Evolutionary conservation across 306 rosid genomes (phyloP), one percentile per base, ranked within the genome.

Genomic region (Corylus heterophylla): DNA sequence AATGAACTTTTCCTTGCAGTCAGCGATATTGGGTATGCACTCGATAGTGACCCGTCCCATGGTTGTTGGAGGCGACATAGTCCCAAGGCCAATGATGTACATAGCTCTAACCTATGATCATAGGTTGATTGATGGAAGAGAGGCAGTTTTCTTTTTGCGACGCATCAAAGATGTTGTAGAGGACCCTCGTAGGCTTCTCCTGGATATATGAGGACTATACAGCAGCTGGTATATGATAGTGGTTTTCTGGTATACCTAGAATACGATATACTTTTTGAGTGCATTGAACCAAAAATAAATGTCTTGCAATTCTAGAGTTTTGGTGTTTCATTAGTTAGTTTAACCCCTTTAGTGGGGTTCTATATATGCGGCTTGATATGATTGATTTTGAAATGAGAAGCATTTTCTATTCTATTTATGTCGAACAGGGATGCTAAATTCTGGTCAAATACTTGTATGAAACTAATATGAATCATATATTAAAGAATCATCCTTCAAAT

Each of bases 21-120:
- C 92, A 1, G 94, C 97, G 71, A 87, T 92, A 83, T 84, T 92
- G 89, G 96, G 96, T 61, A 90, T 92, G 97, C 96, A 92, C 86
- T 90, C 96, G n/a, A 92, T 90, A 12, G 92, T 92, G 78, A 79
- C 44, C 75, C 92, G 92, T 71, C 94, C 96, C 0, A 81, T 84
- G 84, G 94, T 89, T 74, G 97, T 89, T 50, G 96, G 91, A 71
- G 92, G 91, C 59, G 80, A 84, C 44, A 76, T 90, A 45, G 89
- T 92, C 47, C 90, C 91, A 39, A 91, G 97, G 81, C 92, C 96
- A 67, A 83, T 89, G 94, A 92, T 90, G 94, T 88, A 90, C 73
- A 17, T 88, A 70, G 97, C 96, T 80, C 87, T 92, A 68, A 92
- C 96, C n/a, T 92, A 92, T 64, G 97, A 92, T 76, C 96, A 89